Evolutionary conservation across 345 rosid species (phyloP).

Genomic region (Salix exigua): DNA sequence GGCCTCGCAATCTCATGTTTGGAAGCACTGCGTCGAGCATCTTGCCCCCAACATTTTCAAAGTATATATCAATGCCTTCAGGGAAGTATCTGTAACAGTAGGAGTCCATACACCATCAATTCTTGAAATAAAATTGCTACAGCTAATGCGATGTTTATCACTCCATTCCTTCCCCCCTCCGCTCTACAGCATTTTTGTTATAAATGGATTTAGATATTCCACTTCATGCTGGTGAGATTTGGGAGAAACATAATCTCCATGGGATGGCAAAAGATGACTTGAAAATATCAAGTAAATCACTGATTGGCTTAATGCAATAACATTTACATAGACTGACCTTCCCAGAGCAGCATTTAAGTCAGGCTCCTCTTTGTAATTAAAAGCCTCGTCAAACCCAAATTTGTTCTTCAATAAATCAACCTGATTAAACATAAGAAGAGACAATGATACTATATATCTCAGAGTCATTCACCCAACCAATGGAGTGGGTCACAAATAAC

Average conservation of each 20-base stretch:
- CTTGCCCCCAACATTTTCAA: slow-evolving; percentile 32
- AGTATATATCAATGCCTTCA: slow-evolving; percentile 42
- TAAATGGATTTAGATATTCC: not conserved
- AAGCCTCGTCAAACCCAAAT: slow-evolving; percentile 64
- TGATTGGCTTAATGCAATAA: not conserved
- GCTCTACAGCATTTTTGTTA: not conserved
- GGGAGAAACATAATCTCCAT: not conserved
- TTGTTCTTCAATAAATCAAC: slow-evolving; percentile 54
- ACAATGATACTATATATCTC: not conserved
- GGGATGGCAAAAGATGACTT: not conserved
- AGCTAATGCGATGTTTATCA: not conserved
- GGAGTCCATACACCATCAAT: not conserved
- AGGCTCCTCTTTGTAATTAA: slow-evolving; percentile 54
- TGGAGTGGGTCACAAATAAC: not conserved
- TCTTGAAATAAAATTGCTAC: not conserved
- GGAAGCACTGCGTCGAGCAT: slow-evolving; percentile 42
- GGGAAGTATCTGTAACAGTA: slow-evolving; percentile 8
- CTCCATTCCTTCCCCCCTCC: not conserved
- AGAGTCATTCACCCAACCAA: not conserved
- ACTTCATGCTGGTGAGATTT: not conserved
- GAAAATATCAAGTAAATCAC: not conserved
- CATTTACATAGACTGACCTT: slow-evolving; percentile 25
- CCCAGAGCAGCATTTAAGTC: slow-evolving; percentile 46
- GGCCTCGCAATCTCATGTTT: slow-evolving; percentile 40
- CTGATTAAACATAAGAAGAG: slow-evolving; percentile 1